A percentile compares a stretch with the other conserved stretches of the same genome.
phyloP scores from a whole-genome alignment of 352 stramenopile species.

The Pythium guiyangense region DNA sequence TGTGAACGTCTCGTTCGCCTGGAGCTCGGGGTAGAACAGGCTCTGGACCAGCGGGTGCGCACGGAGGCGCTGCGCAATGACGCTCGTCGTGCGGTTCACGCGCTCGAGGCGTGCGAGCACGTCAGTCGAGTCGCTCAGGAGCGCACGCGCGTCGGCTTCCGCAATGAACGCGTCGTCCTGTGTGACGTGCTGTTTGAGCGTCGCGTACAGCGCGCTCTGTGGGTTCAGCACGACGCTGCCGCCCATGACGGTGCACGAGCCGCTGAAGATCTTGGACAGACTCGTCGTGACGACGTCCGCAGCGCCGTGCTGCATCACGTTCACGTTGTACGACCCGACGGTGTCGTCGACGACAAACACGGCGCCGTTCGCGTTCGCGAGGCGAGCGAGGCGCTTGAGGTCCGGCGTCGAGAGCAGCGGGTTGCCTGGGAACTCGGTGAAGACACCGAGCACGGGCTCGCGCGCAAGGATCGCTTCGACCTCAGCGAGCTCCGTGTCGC shows the following conservation, averaged over 20 bases:
- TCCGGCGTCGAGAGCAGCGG: constrained; percentile 86
- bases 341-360: constrained; percentile 90
- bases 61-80: constrained; percentile 66
- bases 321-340: constrained; percentile 88
- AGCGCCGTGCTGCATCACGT: constrained; percentile 67
- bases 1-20: constrained; percentile 55
- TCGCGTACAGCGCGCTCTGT: constrained; percentile 30
- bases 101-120: constrained; percentile 63
- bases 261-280: constrained; percentile 93
- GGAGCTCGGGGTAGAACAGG: constrained; percentile 82
- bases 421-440: constrained; percentile 93
- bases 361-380: constrained; percentile 85
- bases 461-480: constrained; percentile 64
- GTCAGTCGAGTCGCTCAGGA: constrained; percentile 55
- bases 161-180: constrained; percentile 55
- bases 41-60: constrained; percentile 74
- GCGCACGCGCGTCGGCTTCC: constrained; percentile 46
- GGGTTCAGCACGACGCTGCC: constrained; percentile 90
- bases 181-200: constrained; percentile 34
- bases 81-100: constrained; percentile 77
- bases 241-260: constrained; percentile 88
- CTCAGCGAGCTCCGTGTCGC: constrained; percentile 52
- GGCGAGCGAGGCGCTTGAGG: constrained; percentile 67
- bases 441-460: constrained; percentile 82
- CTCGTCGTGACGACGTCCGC: constrained; percentile 90